Percentiles rank a stretch among this genome's conserved stretches.
Conservation (phyloP, 176 grass and related monocot genomes). For the Oropetium thomaeum region DNA sequence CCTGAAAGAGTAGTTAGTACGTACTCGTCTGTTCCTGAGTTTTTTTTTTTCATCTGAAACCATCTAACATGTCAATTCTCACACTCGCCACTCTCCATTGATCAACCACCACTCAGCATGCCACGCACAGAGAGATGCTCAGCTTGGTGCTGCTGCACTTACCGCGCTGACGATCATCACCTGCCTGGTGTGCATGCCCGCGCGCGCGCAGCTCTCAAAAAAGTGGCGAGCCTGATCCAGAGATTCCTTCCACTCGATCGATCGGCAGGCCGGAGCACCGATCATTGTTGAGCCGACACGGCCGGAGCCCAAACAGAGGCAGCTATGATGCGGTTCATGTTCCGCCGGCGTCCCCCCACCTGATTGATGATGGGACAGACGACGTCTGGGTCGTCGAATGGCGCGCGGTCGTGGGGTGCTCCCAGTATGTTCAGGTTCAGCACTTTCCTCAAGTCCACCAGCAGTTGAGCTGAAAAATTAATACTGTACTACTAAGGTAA, state of each 20-base stretch:
- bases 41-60: no score
- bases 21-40: no score
- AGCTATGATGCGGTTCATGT: no score
- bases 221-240: background rate
- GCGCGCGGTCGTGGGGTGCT: no score
- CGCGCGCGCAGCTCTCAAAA: background rate
- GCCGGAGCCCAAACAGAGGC: background rate
- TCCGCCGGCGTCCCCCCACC: no score
- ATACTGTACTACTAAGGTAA: background rate
- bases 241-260: conserved; percentile 39
- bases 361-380: conserved; percentile 7
- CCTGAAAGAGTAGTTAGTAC: no score
- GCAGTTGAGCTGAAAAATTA: conserved; percentile 10
- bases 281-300: conserved; percentile 21
- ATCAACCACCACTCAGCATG: background rate
- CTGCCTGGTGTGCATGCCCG: no score
- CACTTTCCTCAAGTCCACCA: background rate
- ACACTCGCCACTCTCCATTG: background rate
- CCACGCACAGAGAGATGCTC: background rate
- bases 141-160: background rate
- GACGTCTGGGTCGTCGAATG: conserved; percentile 5
- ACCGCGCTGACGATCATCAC: background rate
- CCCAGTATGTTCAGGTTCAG: no score
- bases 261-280: background rate
- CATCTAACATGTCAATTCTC: no score